These are phyloP conservation scores for Pleurotus platypus DNA, from an alignment of 768 basidiomycete species.

Conservation along the genomic window DNA sequence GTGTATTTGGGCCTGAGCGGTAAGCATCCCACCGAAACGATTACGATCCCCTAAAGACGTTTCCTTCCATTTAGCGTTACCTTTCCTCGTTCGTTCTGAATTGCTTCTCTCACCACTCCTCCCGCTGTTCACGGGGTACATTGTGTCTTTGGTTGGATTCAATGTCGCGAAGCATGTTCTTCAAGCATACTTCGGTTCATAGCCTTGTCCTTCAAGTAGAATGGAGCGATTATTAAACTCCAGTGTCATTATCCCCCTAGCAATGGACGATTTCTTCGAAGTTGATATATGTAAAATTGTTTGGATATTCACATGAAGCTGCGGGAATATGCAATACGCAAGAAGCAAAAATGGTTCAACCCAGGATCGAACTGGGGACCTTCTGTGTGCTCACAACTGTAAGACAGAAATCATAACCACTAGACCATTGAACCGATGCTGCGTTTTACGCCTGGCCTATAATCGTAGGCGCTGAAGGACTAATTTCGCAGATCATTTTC, in stretches of 20 bases:
- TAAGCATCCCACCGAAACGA: conserved; percentile 23
- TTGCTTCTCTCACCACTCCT: conserved; percentile 87
- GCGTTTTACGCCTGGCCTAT: too few relatives aligned
- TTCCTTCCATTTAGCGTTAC: conserved; percentile 60
- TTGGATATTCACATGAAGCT: too few relatives aligned
- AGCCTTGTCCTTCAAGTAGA: conserved; percentile 6
- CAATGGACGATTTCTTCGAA: too few relatives aligned
- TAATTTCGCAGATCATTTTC: background rate
- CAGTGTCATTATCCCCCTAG: too few relatives aligned
- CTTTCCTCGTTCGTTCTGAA: conserved; percentile 88
- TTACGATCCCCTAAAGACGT: too few relatives aligned
- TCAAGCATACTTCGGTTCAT: conserved; percentile 68
- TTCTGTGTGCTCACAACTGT: conserved; percentile 25
- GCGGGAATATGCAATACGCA: too few relatives aligned
- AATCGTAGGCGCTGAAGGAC: too few relatives aligned
- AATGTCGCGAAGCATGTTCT: conserved; percentile 86
- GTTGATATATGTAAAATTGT: too few relatives aligned
- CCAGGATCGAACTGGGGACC: conserved; percentile 36
- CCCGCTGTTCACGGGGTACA: conserved; percentile 82
- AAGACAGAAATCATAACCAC: conserved; percentile 47
- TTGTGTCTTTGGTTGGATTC: conserved; percentile 85
- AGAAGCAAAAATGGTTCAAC: conserved; percentile 37
- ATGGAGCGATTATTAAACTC: background rate
- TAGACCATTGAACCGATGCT: conserved; percentile 46
- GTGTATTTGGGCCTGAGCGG: conserved; percentile 85